Percentiles rank a stretch among this genome's conserved stretches.
Evolutionary conservation across 148 eudicot genomes (phyloP).

Genomic region (Camellia japonica): DNA sequence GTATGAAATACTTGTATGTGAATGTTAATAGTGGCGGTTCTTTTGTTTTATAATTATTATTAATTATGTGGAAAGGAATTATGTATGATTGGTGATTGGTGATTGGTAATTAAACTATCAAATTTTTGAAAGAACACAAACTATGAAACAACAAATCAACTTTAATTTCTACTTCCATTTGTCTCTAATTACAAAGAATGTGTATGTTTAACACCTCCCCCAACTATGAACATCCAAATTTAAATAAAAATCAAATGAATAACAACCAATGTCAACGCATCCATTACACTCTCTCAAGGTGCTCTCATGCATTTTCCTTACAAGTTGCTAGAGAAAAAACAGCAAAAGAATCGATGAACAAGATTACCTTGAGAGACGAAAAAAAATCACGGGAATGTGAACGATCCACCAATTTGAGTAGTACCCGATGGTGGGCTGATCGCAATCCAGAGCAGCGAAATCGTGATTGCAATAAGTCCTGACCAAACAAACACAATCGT

Average conservation of each 20-base stretch:
- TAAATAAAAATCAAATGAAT: constrained; percentile 13
- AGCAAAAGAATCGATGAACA: neutral
- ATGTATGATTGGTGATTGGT: no score
- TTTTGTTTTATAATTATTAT: no score
- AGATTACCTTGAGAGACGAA: neutral
- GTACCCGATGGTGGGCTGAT: constrained; percentile 64
- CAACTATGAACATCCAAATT: constrained; percentile 1
- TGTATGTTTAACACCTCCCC: neutral
- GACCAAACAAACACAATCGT: constrained; percentile 91
- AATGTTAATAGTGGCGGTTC: no score
- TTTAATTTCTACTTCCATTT: neutral
- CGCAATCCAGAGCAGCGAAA: constrained; percentile 83
- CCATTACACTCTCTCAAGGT: neutral
- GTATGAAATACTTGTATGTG: neutral
- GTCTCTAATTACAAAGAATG: constrained; percentile 16
- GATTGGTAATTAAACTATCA: neutral
- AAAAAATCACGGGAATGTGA: constrained; percentile 58
- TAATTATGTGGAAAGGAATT: no score
- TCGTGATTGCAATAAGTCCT: constrained; percentile 84
- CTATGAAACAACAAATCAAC: neutral
- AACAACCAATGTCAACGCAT: neutral
- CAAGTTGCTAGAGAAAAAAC: neutral
- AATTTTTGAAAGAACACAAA: neutral
- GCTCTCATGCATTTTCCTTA: neutral
- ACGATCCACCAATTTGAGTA: constrained; percentile 63